Evolutionary conservation across 192 early-diverging fungal genomes (phyloP).

Genomic region (Linnemannia hyalina): DNA sequence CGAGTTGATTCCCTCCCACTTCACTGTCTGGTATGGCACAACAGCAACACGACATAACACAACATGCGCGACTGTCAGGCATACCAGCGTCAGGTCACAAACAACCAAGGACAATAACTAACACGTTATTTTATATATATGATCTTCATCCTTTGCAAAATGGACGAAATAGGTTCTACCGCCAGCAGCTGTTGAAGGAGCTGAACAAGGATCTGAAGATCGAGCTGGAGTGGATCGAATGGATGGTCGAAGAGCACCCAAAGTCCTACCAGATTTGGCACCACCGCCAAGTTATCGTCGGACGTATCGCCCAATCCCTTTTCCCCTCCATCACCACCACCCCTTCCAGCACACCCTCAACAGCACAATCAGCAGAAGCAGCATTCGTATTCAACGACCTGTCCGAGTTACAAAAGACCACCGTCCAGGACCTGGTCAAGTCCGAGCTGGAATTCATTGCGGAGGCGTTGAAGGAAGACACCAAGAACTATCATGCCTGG

Average conservation of each 20-base stretch:
- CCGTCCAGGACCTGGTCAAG: constrained; percentile 53
- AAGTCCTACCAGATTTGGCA: constrained; percentile 99
- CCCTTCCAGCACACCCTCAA: neutral
- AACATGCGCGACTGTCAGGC: neutral
- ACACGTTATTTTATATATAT: neutral
- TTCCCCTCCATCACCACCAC: constrained; percentile 25
- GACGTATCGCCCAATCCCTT: constrained; percentile 26
- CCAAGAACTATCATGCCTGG: constrained; percentile 99
- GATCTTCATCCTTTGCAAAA: neutral
- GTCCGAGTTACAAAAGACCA: constrained; percentile 51
- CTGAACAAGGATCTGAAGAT: constrained; percentile 71
- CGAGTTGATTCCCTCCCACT: constrained; percentile 91
- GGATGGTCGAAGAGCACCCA: constrained; percentile 78
- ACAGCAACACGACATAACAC: neutral
- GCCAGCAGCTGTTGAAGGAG: constrained; percentile 82
- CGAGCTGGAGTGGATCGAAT: constrained; percentile 86
- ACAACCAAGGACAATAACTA: neutral
- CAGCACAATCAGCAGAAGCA: constrained; percentile 13
- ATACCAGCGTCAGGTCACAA: neutral
- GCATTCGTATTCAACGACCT: constrained; percentile 27
- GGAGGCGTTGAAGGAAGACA: constrained; percentile 77
- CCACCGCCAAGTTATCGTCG: constrained; percentile 83
- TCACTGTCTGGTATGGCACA: constrained; percentile 86
- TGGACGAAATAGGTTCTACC: constrained; percentile 73
- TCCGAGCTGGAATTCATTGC: constrained; percentile 83